Percentiles rank a stretch among this genome's conserved stretches.
Conservation (phyloP, 2,329 filamentous ascomycete species). For the Neofusicoccum umdonicola region DNA sequence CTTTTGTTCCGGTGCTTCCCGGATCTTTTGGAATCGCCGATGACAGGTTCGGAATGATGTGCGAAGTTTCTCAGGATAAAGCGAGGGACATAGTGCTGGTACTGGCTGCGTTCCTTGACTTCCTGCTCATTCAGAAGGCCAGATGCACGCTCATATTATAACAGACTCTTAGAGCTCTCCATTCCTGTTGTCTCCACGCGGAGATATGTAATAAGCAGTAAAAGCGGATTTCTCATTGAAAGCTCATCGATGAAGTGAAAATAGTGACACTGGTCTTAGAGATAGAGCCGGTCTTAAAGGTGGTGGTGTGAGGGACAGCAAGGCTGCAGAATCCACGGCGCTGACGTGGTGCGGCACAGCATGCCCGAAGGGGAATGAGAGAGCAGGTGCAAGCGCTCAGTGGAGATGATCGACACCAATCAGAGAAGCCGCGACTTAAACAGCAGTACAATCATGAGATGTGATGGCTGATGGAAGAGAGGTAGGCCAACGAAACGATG, state of each 20-base stretch:
- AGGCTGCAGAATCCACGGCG: background rate
- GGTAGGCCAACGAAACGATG: too few species aligned
- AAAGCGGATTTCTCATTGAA: too few species aligned
- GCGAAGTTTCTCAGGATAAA: slow-evolving; percentile 37
- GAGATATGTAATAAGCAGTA: too few species aligned
- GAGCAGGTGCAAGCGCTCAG: background rate
- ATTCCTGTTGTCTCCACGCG: too few species aligned
- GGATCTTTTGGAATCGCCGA: background rate
- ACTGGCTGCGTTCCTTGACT: slow-evolving; percentile 19
- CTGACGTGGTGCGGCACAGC: background rate
- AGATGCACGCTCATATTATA: too few species aligned
- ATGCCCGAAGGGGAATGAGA: background rate
- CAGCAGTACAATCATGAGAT: too few species aligned
- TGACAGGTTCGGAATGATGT: slow-evolving; percentile 18
- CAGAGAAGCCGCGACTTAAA: background rate
- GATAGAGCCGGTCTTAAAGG: background rate
- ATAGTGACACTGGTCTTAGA: too few species aligned
- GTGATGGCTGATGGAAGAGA: too few species aligned
- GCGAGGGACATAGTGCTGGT: slow-evolving; percentile 38
- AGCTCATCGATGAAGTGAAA: too few species aligned
- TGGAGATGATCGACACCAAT: background rate
- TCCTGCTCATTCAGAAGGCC: background rate
- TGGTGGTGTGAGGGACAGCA: background rate
- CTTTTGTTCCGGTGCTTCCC: background rate
- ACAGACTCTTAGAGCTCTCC: too few species aligned